Evolutionary conservation across 2,329 filamentous ascomycete species (phyloP).

Genomic region (Elsinoe batatas): DNA sequence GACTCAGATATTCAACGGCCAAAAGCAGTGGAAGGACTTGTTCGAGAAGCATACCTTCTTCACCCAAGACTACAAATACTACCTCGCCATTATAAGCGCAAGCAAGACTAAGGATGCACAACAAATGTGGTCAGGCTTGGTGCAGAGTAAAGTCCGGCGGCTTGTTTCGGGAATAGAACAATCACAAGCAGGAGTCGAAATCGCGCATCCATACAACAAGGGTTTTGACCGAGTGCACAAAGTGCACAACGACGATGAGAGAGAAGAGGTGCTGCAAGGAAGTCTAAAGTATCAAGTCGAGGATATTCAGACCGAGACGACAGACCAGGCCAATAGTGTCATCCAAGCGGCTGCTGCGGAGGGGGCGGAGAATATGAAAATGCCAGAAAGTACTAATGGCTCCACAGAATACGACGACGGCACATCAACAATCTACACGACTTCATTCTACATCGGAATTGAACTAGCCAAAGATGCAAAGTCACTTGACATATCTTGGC

Average conservation of each 20-base stretch:
- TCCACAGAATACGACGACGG: constrained; percentile 31
- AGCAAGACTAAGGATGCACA: constrained; percentile 77
- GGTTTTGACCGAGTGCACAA: constrained; percentile 75
- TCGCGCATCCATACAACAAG: constrained; percentile 89
- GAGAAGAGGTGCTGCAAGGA: constrained; percentile 53
- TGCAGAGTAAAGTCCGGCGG: constrained; percentile 85
- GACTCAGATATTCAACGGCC: constrained; percentile 67
- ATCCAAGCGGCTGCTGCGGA: constrained; percentile 40
- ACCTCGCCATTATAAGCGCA: constrained; percentile 76
- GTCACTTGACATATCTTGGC: constrained; percentile 66
- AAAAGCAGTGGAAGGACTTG: constrained; percentile 72
- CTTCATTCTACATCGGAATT: constrained; percentile 88
- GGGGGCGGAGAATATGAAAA: constrained; percentile 31
- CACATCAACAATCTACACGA: constrained; percentile 61
- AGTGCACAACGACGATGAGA: constrained; percentile 52
- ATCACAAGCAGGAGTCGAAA: constrained; percentile 60
- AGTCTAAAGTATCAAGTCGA: constrained; percentile 51
- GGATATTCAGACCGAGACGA: constrained; percentile 45
- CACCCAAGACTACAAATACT: constrained; percentile 87
- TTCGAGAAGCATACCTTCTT: constrained; percentile 92
- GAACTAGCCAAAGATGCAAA: constrained; percentile 60
- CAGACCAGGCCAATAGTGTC: constrained; percentile 42
- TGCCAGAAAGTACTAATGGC: constrained; percentile 25
- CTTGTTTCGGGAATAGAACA: constrained; percentile 75
- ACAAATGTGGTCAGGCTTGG: constrained; percentile 78